Evolutionary conservation across 495 filamentous ascomycete genomes (phyloP).

Genomic region (Clavariopsis aquatica): DNA sequence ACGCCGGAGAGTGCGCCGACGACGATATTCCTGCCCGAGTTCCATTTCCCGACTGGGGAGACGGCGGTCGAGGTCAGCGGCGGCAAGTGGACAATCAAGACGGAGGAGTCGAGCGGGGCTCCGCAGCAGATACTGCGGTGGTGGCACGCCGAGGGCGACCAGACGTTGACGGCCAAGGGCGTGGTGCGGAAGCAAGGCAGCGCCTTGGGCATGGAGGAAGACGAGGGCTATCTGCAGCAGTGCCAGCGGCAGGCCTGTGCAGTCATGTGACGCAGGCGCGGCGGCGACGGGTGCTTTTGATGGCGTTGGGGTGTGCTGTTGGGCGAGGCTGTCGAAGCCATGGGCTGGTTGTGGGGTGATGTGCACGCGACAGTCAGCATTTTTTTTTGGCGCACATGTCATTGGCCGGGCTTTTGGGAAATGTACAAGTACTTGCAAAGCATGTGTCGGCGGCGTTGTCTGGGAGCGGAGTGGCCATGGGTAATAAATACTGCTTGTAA

Average conservation of each 20-base stretch:
- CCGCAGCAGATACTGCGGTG: constrained; percentile 72
- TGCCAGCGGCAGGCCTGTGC: constrained; percentile 49
- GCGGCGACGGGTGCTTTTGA: neutral
- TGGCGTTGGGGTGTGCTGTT: neutral
- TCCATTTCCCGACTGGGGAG: constrained; percentile 80
- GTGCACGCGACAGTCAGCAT: constrained; percentile 23
- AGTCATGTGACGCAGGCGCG: constrained; percentile 50
- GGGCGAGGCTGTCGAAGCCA: too few relatives aligned
- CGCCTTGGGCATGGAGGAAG: constrained; percentile 53
- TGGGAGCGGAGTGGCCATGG: too few relatives aligned
- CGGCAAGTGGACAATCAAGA: constrained; percentile 85
- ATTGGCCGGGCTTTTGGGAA: constrained; percentile 1
- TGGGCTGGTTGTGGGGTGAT: neutral
- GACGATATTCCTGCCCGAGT: constrained; percentile 84
- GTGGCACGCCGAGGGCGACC: constrained; percentile 87
- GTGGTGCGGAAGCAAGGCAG: constrained; percentile 61
- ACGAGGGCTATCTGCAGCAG: constrained; percentile 61
- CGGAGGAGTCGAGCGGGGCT: constrained; percentile 65
- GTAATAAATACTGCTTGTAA: too few relatives aligned
- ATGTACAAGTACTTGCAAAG: neutral
- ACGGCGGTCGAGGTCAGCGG: constrained; percentile 72
- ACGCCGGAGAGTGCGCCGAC: constrained; percentile 66
- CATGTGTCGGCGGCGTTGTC: neutral
- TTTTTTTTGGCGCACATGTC: constrained; percentile 10
- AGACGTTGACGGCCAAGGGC: constrained; percentile 76